Evolutionary conservation across 441 rosid genomes (phyloP), one percentile per base, ranked within the genome.

Genomic region (Populus tomentosa): DNA sequence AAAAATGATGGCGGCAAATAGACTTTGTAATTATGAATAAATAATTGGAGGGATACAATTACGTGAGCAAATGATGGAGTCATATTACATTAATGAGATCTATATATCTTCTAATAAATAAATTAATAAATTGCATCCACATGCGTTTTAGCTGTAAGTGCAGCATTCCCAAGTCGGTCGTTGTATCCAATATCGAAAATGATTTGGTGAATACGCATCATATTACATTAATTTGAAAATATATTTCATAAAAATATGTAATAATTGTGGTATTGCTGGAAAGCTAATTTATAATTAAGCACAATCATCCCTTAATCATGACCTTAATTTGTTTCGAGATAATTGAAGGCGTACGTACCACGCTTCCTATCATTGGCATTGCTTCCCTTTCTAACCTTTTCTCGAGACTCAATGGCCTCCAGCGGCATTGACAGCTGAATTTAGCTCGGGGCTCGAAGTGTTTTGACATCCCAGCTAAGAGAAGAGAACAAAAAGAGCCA

Each of bases 361-460:
- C 50, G 74, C 40, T 28, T 71, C 38, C 35, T 53, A 71, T 71
- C 24, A 71, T 53, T 50, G 74, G 64, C 14, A 9, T 64, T 64
- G 38, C 24, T 74, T 66, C 61, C 38, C 46, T 40, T 62, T 36
- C 50, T 71, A 75, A 75, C 36, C 56, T 68, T 67, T 18, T 35
- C 26, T 69, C 18, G 13, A 35, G 32, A 50, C 0, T 32, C 7
- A 23, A 69, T 76, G 59, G 69, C 69, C 78, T 69, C 68, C 79
- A 77, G 62, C 62, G 42, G 56, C 74, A 70, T 62, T 61, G 79
- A 61, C 74, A 77, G 18, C 79, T 38, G 1, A 1, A 4, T 61
- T 77, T 61, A 77, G 70, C 79, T 69, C 69, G 69, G 33, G 46
- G 30, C 8, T 68, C 3, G 14, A 30, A 64, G 5, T 61, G 10